Conservation (phyloP, 306 rosid genomes). For the Acacia melanoxylon region DNA sequence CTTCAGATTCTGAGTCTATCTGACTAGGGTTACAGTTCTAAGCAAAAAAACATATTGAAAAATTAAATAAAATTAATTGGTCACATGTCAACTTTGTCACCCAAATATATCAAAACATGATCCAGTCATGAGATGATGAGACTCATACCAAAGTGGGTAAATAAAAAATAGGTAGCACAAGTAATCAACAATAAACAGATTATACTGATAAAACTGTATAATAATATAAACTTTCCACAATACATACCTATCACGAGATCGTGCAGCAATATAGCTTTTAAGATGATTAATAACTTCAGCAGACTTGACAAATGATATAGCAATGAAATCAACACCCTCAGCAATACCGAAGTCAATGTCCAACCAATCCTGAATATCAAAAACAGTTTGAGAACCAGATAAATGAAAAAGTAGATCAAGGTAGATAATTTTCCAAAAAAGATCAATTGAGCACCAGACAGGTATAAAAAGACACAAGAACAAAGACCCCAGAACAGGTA, state of each 20-base stretch:
- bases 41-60: neutral
- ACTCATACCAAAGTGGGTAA: neutral
- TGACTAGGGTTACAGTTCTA: neutral
- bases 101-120: neutral
- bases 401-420: conserved; percentile 18
- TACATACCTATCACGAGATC: conserved; percentile 72
- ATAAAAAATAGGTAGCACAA: neutral
- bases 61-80: neutral
- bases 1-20: neutral
- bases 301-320: conserved; percentile 96
- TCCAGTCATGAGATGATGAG: neutral
- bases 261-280: conserved; percentile 95
- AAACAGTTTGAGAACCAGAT: conserved; percentile 35
- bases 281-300: conserved; percentile 99
- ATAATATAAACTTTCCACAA: neutral
- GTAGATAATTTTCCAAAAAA: conserved; percentile 5
- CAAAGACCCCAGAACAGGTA: conserved; percentile 8
- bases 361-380: conserved; percentile 83
- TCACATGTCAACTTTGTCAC: neutral
- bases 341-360: conserved; percentile 98
- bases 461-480: neutral
- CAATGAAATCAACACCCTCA: conserved; percentile 92
- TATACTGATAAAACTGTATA: neutral
- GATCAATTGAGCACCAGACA: conserved; percentile 1
- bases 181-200: conserved; percentile 1